Evolutionary conservation across 148 eudicot genomes (phyloP), one percentile per base, ranked within the genome.

Genomic region (Fagopyrum tataricum): DNA sequence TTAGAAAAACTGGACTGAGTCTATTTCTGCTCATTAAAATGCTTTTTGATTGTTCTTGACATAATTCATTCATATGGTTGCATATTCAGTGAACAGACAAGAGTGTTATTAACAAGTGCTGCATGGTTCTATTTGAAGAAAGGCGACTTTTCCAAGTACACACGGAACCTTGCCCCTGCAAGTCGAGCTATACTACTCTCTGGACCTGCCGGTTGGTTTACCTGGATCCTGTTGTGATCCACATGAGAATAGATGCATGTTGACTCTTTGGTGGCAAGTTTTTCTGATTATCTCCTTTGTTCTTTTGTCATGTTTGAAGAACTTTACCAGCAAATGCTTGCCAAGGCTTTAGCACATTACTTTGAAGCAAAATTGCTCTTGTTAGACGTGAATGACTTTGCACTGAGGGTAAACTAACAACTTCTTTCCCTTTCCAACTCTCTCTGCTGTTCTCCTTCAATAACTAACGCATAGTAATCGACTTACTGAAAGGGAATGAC

Each of bases 321-420:
- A 84, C 84, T 82, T 40, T 94, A 91, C 78, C 98, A 94, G 77
- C 97, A 94, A 85, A 88, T 89, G 97, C 97, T 94, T 75, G 98
- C 93, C 0, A 91, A 90, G 84, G 98, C 98, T 39, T 80, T 94
- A 69, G 96, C 98, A 10, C 93, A 91, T 77, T 91, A 82, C 81
- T 94, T 89, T 79, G 89, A 85, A 43, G 90, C 98, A 73, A 91
- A 89, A 87, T 77, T 94, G 77, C 81, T 94, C 73, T 62, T 94
- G 78, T 79, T 94, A 75, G 98, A 94, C 79, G 81, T 88, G 24
- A 85, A 84, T 58, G 97, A 94, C 78, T 91, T 91, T 78, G 84
- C 86, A 14, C 76, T 91, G 56, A 89, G 88, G 97, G 98, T 91
- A 71, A 84, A 70, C 81, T 82, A 75, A 11, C 10, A n/a, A 7